Evolutionary conservation across 225 moss, liverwort and hornwort genomes (phyloP).

Genomic region (Bryoerythrophyllum caledonicum): DNA sequence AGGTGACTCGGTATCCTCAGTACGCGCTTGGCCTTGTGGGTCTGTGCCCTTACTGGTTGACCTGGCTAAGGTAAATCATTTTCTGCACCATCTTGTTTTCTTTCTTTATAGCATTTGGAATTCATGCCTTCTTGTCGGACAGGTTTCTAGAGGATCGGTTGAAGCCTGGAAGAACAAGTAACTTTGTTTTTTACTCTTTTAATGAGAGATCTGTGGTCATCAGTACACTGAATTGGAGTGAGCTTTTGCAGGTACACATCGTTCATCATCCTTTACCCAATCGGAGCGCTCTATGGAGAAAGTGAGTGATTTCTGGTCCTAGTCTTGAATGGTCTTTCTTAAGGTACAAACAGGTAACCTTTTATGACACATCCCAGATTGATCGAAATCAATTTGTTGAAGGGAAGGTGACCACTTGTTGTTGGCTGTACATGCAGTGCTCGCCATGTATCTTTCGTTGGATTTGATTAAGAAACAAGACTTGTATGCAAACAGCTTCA

Average conservation of each 20-base stretch:
- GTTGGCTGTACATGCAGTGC: constrained; percentile 50
- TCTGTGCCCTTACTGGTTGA: constrained; percentile 76
- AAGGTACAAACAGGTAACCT: neutral
- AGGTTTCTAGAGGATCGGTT: neutral
- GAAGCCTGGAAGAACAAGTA: neutral
- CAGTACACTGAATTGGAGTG: neutral
- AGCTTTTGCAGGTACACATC: constrained; percentile 62
- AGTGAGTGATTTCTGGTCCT: constrained; percentile 48
- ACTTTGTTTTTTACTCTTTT: neutral
- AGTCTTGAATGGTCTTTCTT: neutral
- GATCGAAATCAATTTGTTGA: neutral
- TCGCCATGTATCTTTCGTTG: constrained; percentile 63
- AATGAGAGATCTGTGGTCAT: constrained; percentile 8
- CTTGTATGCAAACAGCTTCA: constrained; percentile 52
- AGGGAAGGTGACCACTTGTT: constrained; percentile 9
- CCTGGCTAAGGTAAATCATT: constrained; percentile 61
- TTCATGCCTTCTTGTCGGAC: neutral
- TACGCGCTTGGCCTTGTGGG: constrained; percentile 65
- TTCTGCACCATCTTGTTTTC: neutral
- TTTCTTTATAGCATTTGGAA: neutral
- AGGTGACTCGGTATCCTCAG: constrained; percentile 81
- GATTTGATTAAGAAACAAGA: constrained; percentile 45
- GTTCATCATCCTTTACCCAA: constrained; percentile 78
- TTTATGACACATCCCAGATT: constrained; percentile 8
- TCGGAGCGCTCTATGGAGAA: constrained; percentile 83